A percentile compares a stretch with the other conserved stretches of the same genome.
Evolutionary conservation across 2,329 filamentous ascomycete species (phyloP).

Genomic region (Meredithiella fracta): DNA sequence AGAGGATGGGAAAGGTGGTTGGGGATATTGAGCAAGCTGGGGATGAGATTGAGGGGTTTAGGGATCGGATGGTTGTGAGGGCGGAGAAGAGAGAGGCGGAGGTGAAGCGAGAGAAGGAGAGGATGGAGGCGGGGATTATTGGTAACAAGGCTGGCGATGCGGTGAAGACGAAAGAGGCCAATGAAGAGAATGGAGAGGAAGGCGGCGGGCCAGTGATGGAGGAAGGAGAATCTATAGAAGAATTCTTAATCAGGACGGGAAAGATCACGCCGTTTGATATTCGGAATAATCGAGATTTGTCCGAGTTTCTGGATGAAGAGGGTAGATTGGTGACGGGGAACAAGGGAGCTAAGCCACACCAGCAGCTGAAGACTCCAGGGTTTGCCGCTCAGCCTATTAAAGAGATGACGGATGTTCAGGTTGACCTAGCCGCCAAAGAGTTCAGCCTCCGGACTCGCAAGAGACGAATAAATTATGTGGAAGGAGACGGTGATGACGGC

Average conservation of each 20-base stretch:
- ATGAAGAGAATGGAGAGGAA: background rate
- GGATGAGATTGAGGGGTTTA: slow-evolving; percentile 64
- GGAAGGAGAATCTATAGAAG: slow-evolving; percentile 60
- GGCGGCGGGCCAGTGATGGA: slow-evolving; percentile 9
- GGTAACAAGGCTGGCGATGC: background rate
- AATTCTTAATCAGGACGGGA: slow-evolving; percentile 84
- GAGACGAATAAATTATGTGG: slow-evolving; percentile 2
- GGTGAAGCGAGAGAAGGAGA: slow-evolving; percentile 41
- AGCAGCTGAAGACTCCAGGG: slow-evolving; percentile 55
- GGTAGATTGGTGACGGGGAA: slow-evolving; percentile 14
- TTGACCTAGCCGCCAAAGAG: slow-evolving; percentile 5
- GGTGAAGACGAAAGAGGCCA: background rate
- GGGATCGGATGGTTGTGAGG: slow-evolving; percentile 56
- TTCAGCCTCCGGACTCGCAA: slow-evolving; percentile 9
- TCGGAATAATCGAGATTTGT: slow-evolving; percentile 49
- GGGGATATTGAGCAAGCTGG: slow-evolving; percentile 47
- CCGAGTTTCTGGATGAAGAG: slow-evolving; percentile 43
- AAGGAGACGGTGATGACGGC: background rate
- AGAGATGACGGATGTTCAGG: background rate
- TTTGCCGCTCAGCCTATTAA: slow-evolving; percentile 35
- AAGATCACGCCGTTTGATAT: slow-evolving; percentile 88
- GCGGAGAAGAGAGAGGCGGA: slow-evolving; percentile 32
- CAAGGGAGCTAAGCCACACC: slow-evolving; percentile 39
- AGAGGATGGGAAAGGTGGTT: slow-evolving; percentile 43
- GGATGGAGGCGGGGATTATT: background rate